Evolutionary conservation across 1,284 basidiomycete genomes (phyloP), one percentile per base, ranked within the genome.

Genomic region (Sporisorium sorghi): DNA sequence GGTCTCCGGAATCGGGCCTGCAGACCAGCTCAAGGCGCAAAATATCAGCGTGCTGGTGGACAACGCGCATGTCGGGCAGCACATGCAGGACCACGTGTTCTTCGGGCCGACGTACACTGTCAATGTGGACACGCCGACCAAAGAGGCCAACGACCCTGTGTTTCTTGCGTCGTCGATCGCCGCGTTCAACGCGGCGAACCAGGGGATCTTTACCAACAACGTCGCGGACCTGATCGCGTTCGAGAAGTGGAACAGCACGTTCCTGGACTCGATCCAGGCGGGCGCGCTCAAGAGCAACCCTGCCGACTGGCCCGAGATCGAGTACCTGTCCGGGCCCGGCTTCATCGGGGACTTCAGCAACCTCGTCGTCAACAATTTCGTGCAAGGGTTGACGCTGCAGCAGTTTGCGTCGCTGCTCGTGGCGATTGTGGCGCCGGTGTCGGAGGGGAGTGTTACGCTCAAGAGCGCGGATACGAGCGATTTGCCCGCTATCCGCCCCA

Each of bases 11-110:
- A 86, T 89, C 40, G 88, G 88, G 8, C 74, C 84, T 50, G 79
- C 76, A 21, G 81, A 85, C 12, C 76, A 88, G 1, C 83, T 89
- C 12, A 67, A 79, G 12, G 79, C 72, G 39, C 72, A 86, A n/a
- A 85, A 85, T 11, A 83, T 89, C 17, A 80, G 84, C 2, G 58
- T 85, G 5, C 83, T 86, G 57, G 75, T 88, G 33, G 82, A 87
- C 28, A 84, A 89, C 15, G 85, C 86, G 6, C 87, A 87, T 5
- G 88, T 89, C 1, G 88, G 88, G 6, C 84, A 86, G 70, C 88
- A 89, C 74, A 79, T 88, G 8, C 88, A 88, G 58, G 88, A 88
- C 56, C 88, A 89, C 59, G 63, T 82, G 2, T 57, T 70, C 12
- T 58, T 62, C 5, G 54, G 65, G 1, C 68, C 79, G 56, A 58